Conservation (phyloP, 495 filamentous ascomycete species). For the Penicillium psychrofluorescens region DNA sequence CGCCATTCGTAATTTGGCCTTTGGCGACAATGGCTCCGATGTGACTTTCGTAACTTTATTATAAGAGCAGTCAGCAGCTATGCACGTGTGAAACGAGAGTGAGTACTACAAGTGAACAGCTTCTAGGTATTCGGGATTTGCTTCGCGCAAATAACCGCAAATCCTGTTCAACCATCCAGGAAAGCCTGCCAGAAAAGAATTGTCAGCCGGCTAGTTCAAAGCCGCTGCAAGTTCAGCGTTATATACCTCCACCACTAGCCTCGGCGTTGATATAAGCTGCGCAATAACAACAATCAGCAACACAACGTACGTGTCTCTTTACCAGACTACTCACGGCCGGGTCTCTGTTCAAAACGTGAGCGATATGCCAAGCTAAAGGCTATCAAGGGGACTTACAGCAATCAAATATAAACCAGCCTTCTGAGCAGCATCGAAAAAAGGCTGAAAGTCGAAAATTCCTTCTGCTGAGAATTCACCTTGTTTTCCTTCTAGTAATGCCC, state of each 20-base stretch:
- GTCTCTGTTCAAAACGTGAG: no score
- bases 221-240: no score
- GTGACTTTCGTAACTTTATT: constrained; percentile 32
- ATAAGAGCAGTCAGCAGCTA: background rate
- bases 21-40: constrained; percentile 59
- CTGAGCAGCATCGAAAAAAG: constrained; percentile 64
- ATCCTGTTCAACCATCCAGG: constrained; percentile 61
- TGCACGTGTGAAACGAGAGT: no score
- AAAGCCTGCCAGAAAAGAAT: constrained; percentile 56
- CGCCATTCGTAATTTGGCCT: constrained; percentile 72
- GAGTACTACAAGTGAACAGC: no score
- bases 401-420: constrained; percentile 67
- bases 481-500: constrained; percentile 69
- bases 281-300: no score
- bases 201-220: no score
- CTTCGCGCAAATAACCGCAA: constrained; percentile 52
- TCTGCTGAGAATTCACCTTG: constrained; percentile 60
- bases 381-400: no score
- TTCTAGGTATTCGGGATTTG: constrained; percentile 51
- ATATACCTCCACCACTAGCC: no score
- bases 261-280: constrained; percentile 68
- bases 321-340: no score
- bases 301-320: no score
- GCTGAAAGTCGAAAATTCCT: constrained; percentile 60
- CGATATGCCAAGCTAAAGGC: no score